These are phyloP conservation scores for Plasmopara muralis DNA, from an alignment of 352 stramenopile genomes.

Conservation along the genomic window DNA sequence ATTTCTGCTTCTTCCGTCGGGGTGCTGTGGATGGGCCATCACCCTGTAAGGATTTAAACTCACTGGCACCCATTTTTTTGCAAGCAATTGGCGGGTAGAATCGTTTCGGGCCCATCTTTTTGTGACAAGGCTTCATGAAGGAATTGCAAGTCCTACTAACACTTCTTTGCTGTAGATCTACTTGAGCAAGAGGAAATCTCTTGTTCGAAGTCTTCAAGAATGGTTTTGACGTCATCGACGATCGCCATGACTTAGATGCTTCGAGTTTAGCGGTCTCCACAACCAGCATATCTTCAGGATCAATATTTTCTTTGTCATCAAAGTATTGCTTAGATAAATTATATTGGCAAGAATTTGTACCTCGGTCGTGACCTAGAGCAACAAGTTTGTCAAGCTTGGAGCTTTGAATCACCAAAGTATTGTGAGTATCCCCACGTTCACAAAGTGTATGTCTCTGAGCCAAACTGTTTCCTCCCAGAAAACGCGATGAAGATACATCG, in stretches of 20 bases:
- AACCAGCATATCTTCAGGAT: constrained; percentile 15
- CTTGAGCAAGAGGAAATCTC: constrained; percentile 2
- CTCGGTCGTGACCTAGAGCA: background rate
- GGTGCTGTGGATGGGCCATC: background rate
- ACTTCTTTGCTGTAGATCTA: background rate
- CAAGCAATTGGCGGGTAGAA: constrained; percentile 40
- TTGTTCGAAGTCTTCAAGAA: background rate
- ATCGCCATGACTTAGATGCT: constrained; percentile 15
- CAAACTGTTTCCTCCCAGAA: too few species aligned
- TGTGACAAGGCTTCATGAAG: constrained; percentile 4
- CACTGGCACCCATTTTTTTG: constrained; percentile 15
- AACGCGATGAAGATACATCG: too few species aligned
- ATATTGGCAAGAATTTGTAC: background rate
- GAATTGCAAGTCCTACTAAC: background rate
- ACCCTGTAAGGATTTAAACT: constrained; percentile 3
- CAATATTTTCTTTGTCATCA: constrained; percentile 27
- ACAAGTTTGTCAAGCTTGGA: background rate
- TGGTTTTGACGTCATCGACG: constrained; percentile 6
- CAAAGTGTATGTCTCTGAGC: background rate
- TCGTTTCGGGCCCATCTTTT: constrained; percentile 16
- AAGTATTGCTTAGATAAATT: background rate
- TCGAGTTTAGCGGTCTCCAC: constrained; percentile 10
- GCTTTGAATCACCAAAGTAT: background rate
- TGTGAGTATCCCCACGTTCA: background rate
- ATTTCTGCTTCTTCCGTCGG: constrained; percentile 21